phyloP scores from a whole-genome alignment of 225 moss, liverwort and hornwort genomes.

The Anthoceros angustus region DNA sequence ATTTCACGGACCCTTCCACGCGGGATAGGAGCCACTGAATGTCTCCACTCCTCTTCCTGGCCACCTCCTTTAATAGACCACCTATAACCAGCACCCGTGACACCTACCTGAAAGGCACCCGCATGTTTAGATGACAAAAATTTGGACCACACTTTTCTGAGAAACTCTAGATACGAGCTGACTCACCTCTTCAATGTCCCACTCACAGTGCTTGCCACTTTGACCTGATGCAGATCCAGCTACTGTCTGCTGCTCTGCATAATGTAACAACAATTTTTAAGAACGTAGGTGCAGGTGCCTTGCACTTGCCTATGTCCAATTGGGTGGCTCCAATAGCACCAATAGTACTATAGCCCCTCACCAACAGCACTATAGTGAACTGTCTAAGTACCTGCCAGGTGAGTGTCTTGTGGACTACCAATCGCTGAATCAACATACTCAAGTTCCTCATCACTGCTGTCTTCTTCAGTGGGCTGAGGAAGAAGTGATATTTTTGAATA shows the following conservation, averaged over 20 bases:
- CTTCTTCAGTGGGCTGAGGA: constrained; percentile 73
- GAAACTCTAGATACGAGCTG: neutral
- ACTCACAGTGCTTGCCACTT: constrained; percentile 21
- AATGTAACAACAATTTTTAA: neutral
- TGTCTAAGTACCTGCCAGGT: constrained; percentile 26
- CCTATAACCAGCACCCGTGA: constrained; percentile 60
- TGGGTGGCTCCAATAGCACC: no score
- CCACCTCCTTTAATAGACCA: constrained; percentile 53
- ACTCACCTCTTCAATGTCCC: constrained; percentile 38
- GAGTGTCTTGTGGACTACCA: constrained; percentile 49
- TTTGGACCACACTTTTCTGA: neutral
- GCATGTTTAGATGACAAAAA: neutral
- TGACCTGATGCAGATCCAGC: constrained; percentile 18
- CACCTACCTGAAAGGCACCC: constrained; percentile 42
- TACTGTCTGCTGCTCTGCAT: neutral
- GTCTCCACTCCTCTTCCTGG: constrained; percentile 93
- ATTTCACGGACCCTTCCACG: constrained; percentile 57
- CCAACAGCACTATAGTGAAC: no score
- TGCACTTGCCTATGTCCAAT: no score
- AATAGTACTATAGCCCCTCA: no score
- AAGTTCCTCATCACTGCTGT: constrained; percentile 88
- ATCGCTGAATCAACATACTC: constrained; percentile 80
- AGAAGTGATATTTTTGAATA: constrained; percentile 82
- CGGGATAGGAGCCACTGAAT: constrained; percentile 76
- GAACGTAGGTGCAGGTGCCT: no score